phyloP scores from a whole-genome alignment of 2,329 filamentous ascomycete species.

The Huntiella savannae region DNA sequence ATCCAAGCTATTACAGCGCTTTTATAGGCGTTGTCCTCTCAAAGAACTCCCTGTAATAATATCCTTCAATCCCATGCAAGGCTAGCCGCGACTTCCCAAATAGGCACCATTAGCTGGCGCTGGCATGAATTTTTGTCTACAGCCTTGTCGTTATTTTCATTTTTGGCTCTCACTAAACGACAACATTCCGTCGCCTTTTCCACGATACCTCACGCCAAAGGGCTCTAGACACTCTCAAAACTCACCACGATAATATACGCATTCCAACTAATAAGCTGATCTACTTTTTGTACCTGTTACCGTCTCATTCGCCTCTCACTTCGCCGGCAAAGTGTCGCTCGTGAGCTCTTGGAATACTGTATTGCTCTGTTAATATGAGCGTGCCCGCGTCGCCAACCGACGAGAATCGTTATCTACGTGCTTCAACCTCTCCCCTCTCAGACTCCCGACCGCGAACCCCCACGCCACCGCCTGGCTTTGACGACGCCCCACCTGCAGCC shows the following conservation, averaged over 20 bases:
- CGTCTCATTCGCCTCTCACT: slow-evolving; percentile 37
- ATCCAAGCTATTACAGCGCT: too few species aligned
- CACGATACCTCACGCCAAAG: slow-evolving; percentile 15
- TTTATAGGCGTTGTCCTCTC: too few species aligned
- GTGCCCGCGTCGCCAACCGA: slow-evolving; percentile 35
- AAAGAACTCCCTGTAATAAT: too few species aligned
- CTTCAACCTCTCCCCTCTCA: slow-evolving; percentile 14
- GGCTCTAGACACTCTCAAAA: slow-evolving; percentile 36
- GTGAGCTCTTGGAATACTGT: slow-evolving; percentile 18
- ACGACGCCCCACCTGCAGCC: not conserved
- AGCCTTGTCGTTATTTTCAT: slow-evolving; percentile 1
- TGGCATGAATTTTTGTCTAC: not conserved
- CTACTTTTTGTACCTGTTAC: slow-evolving; percentile 33
- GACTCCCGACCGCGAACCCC: slow-evolving; percentile 13
- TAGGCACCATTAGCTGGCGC: too few species aligned
- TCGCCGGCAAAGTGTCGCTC: slow-evolving; percentile 29
- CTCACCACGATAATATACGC: slow-evolving; percentile 26
- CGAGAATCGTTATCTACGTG: slow-evolving; percentile 14
- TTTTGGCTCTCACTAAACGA: slow-evolving; percentile 1
- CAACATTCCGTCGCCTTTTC: slow-evolving; percentile 6
- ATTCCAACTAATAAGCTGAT: slow-evolving; percentile 30
- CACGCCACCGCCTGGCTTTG: slow-evolving; percentile 11
- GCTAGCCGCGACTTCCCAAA: not conserved
- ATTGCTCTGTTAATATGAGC: slow-evolving; percentile 31
- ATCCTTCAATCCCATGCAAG: not conserved